Evolutionary conservation across 1,284 basidiomycete genomes (phyloP).

Genomic region (Cryptococcus hybrid): DNA sequence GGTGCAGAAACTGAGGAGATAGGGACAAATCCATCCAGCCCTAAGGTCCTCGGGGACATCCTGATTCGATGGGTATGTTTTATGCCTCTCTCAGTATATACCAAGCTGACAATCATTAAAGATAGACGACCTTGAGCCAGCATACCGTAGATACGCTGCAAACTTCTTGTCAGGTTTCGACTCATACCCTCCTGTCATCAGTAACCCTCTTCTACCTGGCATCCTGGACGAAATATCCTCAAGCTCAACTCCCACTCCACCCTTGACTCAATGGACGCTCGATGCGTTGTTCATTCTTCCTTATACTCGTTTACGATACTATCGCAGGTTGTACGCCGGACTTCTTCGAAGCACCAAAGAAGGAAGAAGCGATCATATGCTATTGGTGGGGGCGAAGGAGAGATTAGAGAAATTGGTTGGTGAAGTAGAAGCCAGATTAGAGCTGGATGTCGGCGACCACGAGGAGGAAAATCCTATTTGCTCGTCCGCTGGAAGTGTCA

Average conservation of each 20-base stretch:
- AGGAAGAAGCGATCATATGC: slow-evolving; percentile 80
- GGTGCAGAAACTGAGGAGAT: slow-evolving; percentile 91
- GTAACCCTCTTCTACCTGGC: slow-evolving; percentile 66
- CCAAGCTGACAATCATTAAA: slow-evolving; percentile 40
- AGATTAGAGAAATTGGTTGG: slow-evolving; percentile 73
- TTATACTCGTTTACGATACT: slow-evolving; percentile 80
- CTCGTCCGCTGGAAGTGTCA: too few species aligned
- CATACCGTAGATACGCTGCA: slow-evolving; percentile 78
- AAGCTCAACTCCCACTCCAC: slow-evolving; percentile 58
- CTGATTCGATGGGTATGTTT: slow-evolving; percentile 90
- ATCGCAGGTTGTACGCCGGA: slow-evolving; percentile 84
- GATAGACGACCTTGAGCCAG: slow-evolving; percentile 84
- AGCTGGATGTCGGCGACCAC: slow-evolving; percentile 43
- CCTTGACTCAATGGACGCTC: slow-evolving; percentile 66
- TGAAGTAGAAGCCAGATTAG: slow-evolving; percentile 63
- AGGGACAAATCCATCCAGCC: slow-evolving; percentile 87
- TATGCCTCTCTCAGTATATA: not conserved
- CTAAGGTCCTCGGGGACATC: slow-evolving; percentile 91
- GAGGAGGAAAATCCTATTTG: slow-evolving; percentile 13
- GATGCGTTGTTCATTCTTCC: slow-evolving; percentile 86
- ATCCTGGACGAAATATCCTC: slow-evolving; percentile 71
- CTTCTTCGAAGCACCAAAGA: slow-evolving; percentile 84
- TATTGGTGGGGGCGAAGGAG: slow-evolving; percentile 76
- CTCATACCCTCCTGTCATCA: slow-evolving; percentile 70
- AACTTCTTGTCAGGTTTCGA: slow-evolving; percentile 80